These are phyloP conservation scores for Lentinula lateritia DNA, from an alignment of 768 basidiomycete species.

Conservation along the genomic window DNA sequence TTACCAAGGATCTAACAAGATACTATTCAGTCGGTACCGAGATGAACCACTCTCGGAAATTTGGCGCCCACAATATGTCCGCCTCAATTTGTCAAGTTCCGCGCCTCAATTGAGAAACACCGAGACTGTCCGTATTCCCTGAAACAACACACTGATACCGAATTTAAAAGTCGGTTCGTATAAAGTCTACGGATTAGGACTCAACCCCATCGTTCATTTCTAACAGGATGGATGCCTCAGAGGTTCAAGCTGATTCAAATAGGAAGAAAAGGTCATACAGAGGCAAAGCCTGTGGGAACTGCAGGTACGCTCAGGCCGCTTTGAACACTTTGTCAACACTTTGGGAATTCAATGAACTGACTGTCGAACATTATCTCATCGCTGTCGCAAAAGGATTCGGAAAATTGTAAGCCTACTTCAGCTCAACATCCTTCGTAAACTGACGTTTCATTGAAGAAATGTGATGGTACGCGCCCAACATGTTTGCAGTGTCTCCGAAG, in stretches of 20 bases:
- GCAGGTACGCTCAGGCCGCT: not conserved
- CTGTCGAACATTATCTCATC: no score
- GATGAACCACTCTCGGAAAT: not conserved
- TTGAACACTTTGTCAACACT: not conserved
- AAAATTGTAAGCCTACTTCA: not conserved
- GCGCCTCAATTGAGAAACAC: not conserved
- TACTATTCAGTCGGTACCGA: no score
- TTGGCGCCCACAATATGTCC: not conserved
- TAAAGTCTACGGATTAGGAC: no score
- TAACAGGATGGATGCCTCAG: not conserved
- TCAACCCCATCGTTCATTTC: no score
- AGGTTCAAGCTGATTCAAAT: not conserved
- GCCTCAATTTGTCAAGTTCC: not conserved
- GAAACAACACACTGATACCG: no score
- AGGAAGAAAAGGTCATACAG: not conserved
- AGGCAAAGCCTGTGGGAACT: not conserved
- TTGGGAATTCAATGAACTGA: not conserved
- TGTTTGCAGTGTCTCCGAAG: not conserved
- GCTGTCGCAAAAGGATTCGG: not conserved
- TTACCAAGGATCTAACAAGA: no score
- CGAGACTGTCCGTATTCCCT: not conserved
- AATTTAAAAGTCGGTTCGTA: no score
- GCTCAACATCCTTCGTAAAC: not conserved
- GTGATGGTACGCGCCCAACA: not conserved
- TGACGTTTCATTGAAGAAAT: not conserved